Base-by-base conservation (phyloP, 306 rosid species). In the Medicago truncatula region DNA sequence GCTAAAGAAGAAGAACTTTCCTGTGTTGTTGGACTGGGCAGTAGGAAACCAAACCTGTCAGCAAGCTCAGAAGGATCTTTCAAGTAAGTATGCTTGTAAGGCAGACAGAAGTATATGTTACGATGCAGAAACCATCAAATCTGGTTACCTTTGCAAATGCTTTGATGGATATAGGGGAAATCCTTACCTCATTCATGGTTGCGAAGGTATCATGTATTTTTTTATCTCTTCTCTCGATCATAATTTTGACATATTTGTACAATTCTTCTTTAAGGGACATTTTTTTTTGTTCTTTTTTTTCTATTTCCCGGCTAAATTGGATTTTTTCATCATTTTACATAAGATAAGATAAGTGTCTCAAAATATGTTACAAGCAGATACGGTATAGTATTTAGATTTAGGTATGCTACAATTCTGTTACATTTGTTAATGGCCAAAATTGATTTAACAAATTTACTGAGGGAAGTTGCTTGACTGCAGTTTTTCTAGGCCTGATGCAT, bases 101-200 rank as follows among this genome's bases (percentile, higher is more conserved):
- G 70, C 52, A 0, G 3, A 11, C n/a, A 65, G 18, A 0, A 40
- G 70, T 65, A 43, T 1, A 40, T 65, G 70, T 40, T 3, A 65
- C 52, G 0, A 40, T 65, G 0, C 52, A 40, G 44, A 0, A 65
- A 40, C 34, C 8, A 10, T 28, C 8, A 74, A 40, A 18, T 9
- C 70, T 8, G 81, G 81, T 36, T 77, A 77, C 14, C 43, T 69
- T 16, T 77, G 81, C 9, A 60, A 6, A 17, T 77, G 81, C 43
- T 8, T 15, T 18, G 6, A 18, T 43, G 81, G 76, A 69, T 58
- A 58, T 69, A 7, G 5, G 9, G 90, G 90, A 17, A 89, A 76
- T 44, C 85, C 86, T 6, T 89, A 83, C 75, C 79, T 83, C 10
- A 18, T 14, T 40, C 9, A 56, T 13, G 89, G 85, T 20, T 85